phyloP scores from a whole-genome alignment of 2,329 filamentous ascomycete genomes.

The Sporothrix pallida region DNA sequence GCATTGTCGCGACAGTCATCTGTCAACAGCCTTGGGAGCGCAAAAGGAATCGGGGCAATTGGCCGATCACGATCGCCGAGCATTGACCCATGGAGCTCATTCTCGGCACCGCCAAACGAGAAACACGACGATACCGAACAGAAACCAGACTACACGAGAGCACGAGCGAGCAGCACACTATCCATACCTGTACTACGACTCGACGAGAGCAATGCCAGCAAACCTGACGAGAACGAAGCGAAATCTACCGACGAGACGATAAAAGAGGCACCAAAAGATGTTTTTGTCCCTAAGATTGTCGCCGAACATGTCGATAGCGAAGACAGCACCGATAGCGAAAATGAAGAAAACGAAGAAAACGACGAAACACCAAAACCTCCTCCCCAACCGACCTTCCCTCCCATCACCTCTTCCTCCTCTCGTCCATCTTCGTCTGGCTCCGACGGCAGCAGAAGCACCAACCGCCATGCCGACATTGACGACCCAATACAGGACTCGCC shows the following conservation, averaged over 20 bases:
- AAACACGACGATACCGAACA: neutral
- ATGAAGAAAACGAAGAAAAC: neutral
- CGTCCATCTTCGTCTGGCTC: slow-evolving; percentile 40
- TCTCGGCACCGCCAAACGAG: neutral
- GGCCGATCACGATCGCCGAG: slow-evolving; percentile 9
- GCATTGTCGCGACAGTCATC: slow-evolving; percentile 17
- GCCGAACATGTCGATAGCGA: slow-evolving; percentile 2
- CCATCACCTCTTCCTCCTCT: slow-evolving; percentile 30
- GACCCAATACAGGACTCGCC: slow-evolving; percentile 50
- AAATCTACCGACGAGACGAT: neutral
- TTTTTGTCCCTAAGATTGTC: neutral
- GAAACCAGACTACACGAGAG: neutral
- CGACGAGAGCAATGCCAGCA: neutral
- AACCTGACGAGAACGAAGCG: neutral
- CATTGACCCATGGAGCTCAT: slow-evolving; percentile 1
- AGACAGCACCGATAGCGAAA: neutral
- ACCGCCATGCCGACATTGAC: slow-evolving; percentile 39
- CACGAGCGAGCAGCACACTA: neutral
- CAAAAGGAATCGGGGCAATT: neutral
- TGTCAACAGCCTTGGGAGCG: slow-evolving; percentile 2
- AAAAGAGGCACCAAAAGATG: neutral
- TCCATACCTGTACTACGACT: neutral
- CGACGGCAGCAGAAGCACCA: slow-evolving; percentile 32
- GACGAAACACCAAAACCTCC: neutral
- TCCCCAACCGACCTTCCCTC: neutral